These are phyloP conservation scores for Glonium stellatum DNA, from an alignment of 495 filamentous ascomycete species.

Conservation along the genomic window DNA sequence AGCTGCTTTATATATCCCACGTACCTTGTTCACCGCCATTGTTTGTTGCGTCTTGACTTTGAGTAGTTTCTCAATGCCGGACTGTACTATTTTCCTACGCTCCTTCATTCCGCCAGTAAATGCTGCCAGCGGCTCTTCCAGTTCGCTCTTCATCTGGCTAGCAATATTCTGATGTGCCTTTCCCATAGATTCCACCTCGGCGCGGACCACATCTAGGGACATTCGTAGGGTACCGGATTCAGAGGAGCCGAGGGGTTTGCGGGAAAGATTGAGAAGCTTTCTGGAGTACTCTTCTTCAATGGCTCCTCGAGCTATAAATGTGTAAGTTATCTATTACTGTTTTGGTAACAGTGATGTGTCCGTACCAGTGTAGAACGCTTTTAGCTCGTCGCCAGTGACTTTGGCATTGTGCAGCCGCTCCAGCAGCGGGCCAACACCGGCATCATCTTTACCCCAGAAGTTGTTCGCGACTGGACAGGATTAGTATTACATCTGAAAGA, in stretches of 20 bases:
- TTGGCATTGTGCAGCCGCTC: slow-evolving; percentile 96
- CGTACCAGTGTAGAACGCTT: slow-evolving; percentile 79
- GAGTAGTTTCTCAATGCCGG: slow-evolving; percentile 82
- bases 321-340: slow-evolving; percentile 7
- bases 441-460: slow-evolving; percentile 99
- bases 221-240: slow-evolving; percentile 76
- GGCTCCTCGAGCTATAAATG: slow-evolving; percentile 61
- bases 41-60: slow-evolving; percentile 93
- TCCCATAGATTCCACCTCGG: slow-evolving; percentile 88
- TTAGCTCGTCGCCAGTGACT: slow-evolving; percentile 89
- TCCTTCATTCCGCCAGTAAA: slow-evolving; percentile 94
- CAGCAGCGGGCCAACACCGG: slow-evolving; percentile 83
- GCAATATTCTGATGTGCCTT: slow-evolving; percentile 90
- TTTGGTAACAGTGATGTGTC: slow-evolving; percentile 8
- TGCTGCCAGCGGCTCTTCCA: slow-evolving; percentile 90
- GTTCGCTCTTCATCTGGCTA: slow-evolving; percentile 86
- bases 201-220: slow-evolving; percentile 80
- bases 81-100: slow-evolving; percentile 89
- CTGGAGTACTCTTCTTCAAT: slow-evolving; percentile 98
- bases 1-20: not conserved
- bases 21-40: slow-evolving; percentile 79
- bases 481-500: slow-evolving; percentile 19
- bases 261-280: slow-evolving; percentile 76
- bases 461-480: slow-evolving; percentile 79
- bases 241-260: slow-evolving; percentile 83